These are phyloP conservation scores for Tetrapisispora nanseiensis DNA, from an alignment of 805 yeast species.

Conservation along the genomic window DNA sequence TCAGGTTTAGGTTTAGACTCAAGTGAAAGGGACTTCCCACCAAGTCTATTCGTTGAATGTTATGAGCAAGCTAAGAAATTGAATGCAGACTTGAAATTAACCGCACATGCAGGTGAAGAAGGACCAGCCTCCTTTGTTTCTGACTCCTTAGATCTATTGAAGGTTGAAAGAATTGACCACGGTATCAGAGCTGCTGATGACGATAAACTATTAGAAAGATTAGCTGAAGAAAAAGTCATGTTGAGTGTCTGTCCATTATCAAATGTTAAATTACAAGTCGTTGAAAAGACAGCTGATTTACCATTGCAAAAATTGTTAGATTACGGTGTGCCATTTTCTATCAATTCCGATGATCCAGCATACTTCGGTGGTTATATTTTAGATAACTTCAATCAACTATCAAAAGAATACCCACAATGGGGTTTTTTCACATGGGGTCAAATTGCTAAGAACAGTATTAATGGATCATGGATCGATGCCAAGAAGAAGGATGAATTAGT, in stretches of 20 bases:
- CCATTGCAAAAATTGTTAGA: constrained; percentile 58
- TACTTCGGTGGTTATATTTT: constrained; percentile 79
- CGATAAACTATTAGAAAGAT: constrained; percentile 42
- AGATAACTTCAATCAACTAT: constrained; percentile 63
- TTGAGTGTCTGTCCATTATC: constrained; percentile 71
- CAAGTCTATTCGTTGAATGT: constrained; percentile 56
- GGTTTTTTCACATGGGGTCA: constrained; percentile 48
- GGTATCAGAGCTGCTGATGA: constrained; percentile 60
- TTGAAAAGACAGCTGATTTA: constrained; percentile 52
- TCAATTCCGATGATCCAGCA: constrained; percentile 75
- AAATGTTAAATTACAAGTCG: constrained; percentile 67
- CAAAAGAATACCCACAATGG: constrained; percentile 52
- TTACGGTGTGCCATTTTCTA: constrained; percentile 55
- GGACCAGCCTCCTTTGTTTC: constrained; percentile 64
- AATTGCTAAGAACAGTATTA: constrained; percentile 56
- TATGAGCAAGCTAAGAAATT: constrained; percentile 39
- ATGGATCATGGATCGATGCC: constrained; percentile 65
- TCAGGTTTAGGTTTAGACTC: constrained; percentile 80
- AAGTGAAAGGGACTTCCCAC: constrained; percentile 70
- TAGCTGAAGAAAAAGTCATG: constrained; percentile 47
- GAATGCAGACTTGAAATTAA: constrained; percentile 48
- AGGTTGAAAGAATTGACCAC: constrained; percentile 68
- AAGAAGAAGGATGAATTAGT: constrained; percentile 43
- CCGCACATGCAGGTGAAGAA: constrained; percentile 89
- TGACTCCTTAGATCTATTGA: constrained; percentile 47